A percentile compares a stretch with the other conserved stretches of the same genome.
These are phyloP conservation scores for Nicotiana paniculata DNA, from an alignment of 257 asterid species.

Conservation along the genomic window DNA sequence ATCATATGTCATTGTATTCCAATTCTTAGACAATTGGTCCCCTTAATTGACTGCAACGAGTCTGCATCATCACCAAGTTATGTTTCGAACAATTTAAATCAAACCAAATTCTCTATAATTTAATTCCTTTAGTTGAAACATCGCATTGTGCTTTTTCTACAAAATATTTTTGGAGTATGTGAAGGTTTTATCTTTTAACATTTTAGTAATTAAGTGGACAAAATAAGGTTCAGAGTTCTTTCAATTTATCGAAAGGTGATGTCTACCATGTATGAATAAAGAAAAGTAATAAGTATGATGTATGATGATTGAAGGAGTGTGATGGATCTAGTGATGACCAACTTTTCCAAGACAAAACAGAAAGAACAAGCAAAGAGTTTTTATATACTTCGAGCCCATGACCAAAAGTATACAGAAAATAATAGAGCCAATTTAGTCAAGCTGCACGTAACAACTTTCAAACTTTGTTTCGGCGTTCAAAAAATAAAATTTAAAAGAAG, in stretches of 20 bases:
- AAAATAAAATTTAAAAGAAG: background rate
- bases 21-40: constrained; percentile 25
- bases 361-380: background rate
- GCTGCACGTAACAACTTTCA: constrained; percentile 17
- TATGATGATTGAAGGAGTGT: background rate
- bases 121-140: constrained; percentile 2
- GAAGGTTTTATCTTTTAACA: background rate
- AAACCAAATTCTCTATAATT: background rate
- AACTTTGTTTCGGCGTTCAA: constrained; percentile 22
- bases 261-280: background rate
- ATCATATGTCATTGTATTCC: constrained; percentile 17
- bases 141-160: background rate
- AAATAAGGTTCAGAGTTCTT: constrained; percentile 2
- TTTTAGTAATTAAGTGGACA: background rate
- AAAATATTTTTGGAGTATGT: background rate
- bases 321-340: constrained; percentile 5
- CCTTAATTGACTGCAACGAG: constrained; percentile 25
- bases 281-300: background rate
- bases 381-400: constrained; percentile 27
- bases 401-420: background rate
- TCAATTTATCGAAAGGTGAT: background rate
- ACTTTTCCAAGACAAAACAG: constrained; percentile 1
- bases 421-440: constrained; percentile 9
- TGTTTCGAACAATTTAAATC: background rate
- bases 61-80: constrained; percentile 9